Evolutionary conservation across 345 rosid genomes (phyloP).

Genomic region (Sonneratia alba): DNA sequence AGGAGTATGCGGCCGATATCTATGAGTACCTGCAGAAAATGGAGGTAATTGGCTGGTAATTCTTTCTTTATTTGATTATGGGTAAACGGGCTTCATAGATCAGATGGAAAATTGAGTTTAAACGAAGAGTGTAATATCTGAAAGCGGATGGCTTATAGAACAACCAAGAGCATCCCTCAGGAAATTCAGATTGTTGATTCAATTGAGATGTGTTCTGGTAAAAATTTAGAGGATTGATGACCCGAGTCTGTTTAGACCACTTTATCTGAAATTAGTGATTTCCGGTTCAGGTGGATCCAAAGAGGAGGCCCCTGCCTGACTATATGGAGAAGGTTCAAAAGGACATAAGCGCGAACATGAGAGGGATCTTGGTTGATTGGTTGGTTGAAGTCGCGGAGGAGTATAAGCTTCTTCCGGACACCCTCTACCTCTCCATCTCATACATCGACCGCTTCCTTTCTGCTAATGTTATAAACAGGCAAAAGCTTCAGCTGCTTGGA

Average conservation of each 20-base stretch:
- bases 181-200: too few species aligned
- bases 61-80: neutral
- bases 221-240: neutral
- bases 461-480: constrained; percentile 24
- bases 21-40: constrained; percentile 19
- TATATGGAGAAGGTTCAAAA: constrained; percentile 54
- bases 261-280: neutral
- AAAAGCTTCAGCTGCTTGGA: constrained; percentile 59
- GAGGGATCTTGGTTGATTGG: constrained; percentile 56
- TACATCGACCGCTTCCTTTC: constrained; percentile 59
- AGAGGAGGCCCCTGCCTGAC: constrained; percentile 40
- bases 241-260: neutral
- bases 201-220: neutral
- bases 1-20: constrained; percentile 18
- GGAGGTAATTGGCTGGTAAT: constrained; percentile 14
- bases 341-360: constrained; percentile 50
- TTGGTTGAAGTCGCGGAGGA: constrained; percentile 63
- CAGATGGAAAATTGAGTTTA: neutral
- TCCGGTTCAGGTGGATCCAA: constrained; percentile 30
- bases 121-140: too few species aligned
- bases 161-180: neutral
- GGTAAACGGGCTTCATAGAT: neutral
- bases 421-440: constrained; percentile 44
- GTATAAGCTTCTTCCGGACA: constrained; percentile 58
- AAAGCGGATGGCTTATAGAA: too few species aligned